A percentile compares a stretch with the other conserved stretches of the same genome.
Evolutionary conservation across 2,329 filamentous ascomycete genomes (phyloP).

Genomic region (Stemphylium vesicarium): DNA sequence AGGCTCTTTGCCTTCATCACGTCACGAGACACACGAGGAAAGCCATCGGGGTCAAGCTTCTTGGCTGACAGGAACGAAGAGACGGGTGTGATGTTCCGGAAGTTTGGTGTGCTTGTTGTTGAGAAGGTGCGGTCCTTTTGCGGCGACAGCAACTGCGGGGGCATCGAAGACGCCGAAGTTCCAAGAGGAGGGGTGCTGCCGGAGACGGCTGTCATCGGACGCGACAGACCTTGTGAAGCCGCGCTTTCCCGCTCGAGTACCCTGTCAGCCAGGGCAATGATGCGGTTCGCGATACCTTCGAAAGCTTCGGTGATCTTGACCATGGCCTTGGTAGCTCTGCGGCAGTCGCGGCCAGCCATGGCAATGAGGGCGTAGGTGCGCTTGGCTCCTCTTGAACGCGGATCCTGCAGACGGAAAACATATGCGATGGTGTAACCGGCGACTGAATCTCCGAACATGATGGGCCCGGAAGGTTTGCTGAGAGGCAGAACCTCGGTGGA

Average conservation of each 20-base stretch:
- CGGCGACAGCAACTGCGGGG: conserved; percentile 35
- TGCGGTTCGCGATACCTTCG: conserved; percentile 60
- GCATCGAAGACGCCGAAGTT: conserved; percentile 36
- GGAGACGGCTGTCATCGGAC: conserved; percentile 39
- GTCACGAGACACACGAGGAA: conserved; percentile 59
- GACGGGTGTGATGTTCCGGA: conserved; percentile 59
- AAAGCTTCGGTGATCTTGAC: conserved; percentile 55
- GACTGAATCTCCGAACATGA: conserved; percentile 63
- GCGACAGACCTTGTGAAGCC: conserved; percentile 26
- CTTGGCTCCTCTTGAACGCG: conserved; percentile 62
- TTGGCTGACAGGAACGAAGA: conserved; percentile 65
- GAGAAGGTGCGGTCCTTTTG: conserved; percentile 38
- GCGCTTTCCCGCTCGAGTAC: conserved; percentile 47
- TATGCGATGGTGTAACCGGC: conserved; percentile 66
- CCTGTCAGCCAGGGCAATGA: conserved; percentile 53
- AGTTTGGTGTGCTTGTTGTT: conserved; percentile 40
- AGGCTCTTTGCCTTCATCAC: conserved; percentile 61
- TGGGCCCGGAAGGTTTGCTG: conserved; percentile 62
- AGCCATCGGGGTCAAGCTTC: conserved; percentile 62
- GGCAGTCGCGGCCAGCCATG: conserved; percentile 63
- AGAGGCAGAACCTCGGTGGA: conserved; percentile 63
- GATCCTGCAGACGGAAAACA: conserved; percentile 64
- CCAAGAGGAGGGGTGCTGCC: conserved; percentile 41
- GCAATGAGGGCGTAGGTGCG: conserved; percentile 65
- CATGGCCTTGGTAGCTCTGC: conserved; percentile 53